Base-by-base conservation (phyloP, 2,329 filamentous ascomycete species). In the Beauveria australis region DNA sequence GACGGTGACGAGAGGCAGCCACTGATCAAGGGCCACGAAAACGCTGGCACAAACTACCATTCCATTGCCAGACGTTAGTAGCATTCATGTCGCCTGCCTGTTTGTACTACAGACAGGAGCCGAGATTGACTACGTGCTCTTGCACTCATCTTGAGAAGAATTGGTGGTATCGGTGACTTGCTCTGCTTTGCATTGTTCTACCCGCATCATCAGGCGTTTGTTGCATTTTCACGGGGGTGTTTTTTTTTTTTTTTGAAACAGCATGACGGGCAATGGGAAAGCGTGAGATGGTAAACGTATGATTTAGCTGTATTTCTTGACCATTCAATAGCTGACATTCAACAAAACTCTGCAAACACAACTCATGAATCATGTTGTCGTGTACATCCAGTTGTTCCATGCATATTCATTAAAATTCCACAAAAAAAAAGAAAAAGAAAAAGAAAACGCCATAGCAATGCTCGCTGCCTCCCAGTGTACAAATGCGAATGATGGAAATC, bases 1-100 rank as follows among this genome's bases (percentile, higher is more conserved):
- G 62, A 53, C 1, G 46, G 14, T 7, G 47, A 49, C n/a, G 62
- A 55, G 49, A 53, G 60, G n/a, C 61, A 64, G 54, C 66, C 66
- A 44, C 26, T 64, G 22, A 65, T 70, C 12, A 22, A 12, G 16
- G 22, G 6, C 43, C 26, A 60, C 18, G 43, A 18, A 51, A 58
- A 41, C 10, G 18, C 30, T 4, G 47, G 28, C 26, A 47, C 24
- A 5, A 43, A 53, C 3, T 61, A 61, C 40, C 26, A 26, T 3
- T 52, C 53, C 4, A 61, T 57, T 19, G 46, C 59, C 40, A n/a
- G 43, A 9, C 14, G 14, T n/a, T 41, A 28, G 40, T 26, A 6
- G 10, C 22, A 22, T 26, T 5, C 22, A 14, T 3, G 16, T 28
- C 14, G 47, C 6, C 2, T 24, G 4, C 4, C 10, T 22, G 6